Evolutionary conservation across 2,329 filamentous ascomycete genomes (phyloP).

Genomic region (Orbilia ellipsospora): DNA sequence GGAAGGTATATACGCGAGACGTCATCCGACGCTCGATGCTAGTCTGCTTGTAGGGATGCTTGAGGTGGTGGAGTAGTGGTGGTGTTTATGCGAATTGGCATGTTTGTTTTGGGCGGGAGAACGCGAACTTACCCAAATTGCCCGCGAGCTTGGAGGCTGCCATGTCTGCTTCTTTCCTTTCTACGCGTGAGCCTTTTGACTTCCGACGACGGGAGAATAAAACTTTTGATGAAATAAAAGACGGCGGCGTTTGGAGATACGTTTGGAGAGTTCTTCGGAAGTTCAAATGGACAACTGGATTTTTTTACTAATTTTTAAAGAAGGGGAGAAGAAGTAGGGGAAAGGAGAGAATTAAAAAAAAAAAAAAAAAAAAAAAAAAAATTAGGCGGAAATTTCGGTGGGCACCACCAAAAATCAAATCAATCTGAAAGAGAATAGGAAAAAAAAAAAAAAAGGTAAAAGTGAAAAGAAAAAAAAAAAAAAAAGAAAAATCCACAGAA

Average conservation of each 20-base stretch:
- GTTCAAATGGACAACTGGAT: constrained; percentile 33
- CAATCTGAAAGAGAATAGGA: constrained; percentile 39
- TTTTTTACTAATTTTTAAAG: constrained; percentile 42
- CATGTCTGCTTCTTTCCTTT: constrained; percentile 20
- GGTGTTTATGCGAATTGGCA: not conserved
- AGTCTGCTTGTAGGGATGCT: not conserved
- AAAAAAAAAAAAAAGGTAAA: constrained; percentile 10
- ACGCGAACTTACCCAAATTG: constrained; percentile 54
- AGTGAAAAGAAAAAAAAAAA: constrained; percentile 12
- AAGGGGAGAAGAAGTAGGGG: constrained; percentile 7
- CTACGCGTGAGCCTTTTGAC: constrained; percentile 6
- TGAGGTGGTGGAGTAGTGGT: not conserved
- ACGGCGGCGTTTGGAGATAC: constrained; percentile 22
- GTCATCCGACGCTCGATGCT: too few relatives aligned
- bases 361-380: constrained; percentile 1
- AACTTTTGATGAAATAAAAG: constrained; percentile 8
- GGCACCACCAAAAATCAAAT: constrained; percentile 21
- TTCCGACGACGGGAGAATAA: constrained; percentile 7
- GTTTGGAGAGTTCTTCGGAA: constrained; percentile 20
- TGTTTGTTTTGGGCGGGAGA: constrained; percentile 34
- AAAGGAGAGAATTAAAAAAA: constrained; percentile 1
- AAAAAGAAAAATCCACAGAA: constrained; percentile 38
- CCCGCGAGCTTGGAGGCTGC: constrained; percentile 48
- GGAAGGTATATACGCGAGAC: too few relatives aligned
- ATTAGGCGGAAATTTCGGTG: constrained; percentile 43